Conservation (phyloP, 2,329 filamentous ascomycete species). For the Paecilomyces fulvus region DNA sequence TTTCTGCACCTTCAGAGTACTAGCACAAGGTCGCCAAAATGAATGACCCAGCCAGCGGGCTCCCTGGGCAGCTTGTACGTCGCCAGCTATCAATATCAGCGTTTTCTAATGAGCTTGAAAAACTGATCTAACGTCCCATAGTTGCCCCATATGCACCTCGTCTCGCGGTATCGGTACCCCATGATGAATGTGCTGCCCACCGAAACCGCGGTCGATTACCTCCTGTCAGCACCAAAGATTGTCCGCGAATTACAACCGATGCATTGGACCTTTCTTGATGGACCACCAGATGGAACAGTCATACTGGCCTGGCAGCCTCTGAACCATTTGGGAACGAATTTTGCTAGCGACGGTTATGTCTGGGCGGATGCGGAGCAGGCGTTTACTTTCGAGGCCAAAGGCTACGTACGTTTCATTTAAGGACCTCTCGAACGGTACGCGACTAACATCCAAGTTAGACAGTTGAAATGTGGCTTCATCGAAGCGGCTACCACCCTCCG, state of each 20-base stretch:
- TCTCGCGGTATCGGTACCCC: slow-evolving; percentile 77
- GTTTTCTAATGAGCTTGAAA: not conserved
- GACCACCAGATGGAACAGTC: slow-evolving; percentile 71
- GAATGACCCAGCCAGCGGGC: slow-evolving; percentile 39
- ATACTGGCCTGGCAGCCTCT: slow-evolving; percentile 84
- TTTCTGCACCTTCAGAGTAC: slow-evolving; percentile 2
- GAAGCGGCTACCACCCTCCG: slow-evolving; percentile 67
- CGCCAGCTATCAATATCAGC: slow-evolving; percentile 4
- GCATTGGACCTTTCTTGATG: slow-evolving; percentile 86
- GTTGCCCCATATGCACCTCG: slow-evolving; percentile 82
- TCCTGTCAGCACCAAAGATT: slow-evolving; percentile 75
- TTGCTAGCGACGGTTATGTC: slow-evolving; percentile 84
- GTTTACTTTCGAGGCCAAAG: slow-evolving; percentile 64
- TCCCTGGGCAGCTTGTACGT: slow-evolving; percentile 38
- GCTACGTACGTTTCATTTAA: slow-evolving; percentile 48
- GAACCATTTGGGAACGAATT: slow-evolving; percentile 60
- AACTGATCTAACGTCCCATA: slow-evolving; percentile 27
- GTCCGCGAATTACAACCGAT: slow-evolving; percentile 78
- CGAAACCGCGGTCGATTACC: slow-evolving; percentile 72
- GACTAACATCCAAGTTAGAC: slow-evolving; percentile 45
- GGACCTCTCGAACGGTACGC: slow-evolving; percentile 2
- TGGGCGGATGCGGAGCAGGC: slow-evolving; percentile 77
- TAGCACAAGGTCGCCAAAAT: slow-evolving; percentile 23
- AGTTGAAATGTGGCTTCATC: slow-evolving; percentile 80
- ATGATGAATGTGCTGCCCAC: slow-evolving; percentile 61